Conservation (phyloP, 2,329 filamentous ascomycete genomes). For the Achaetomium macrosporum region DNA sequence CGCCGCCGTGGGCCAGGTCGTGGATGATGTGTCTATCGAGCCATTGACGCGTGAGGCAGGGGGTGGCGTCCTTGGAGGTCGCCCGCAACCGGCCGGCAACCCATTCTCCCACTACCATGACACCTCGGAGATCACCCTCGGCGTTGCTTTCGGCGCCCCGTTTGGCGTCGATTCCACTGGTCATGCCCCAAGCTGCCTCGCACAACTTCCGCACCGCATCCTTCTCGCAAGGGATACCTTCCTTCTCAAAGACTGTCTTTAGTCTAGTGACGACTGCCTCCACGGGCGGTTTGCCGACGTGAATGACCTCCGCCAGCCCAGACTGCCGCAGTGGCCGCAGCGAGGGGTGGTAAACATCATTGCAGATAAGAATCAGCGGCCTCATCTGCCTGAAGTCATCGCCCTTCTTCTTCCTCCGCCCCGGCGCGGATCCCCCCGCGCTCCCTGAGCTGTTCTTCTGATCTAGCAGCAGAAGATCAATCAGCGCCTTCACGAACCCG, state of each 20-base stretch:
- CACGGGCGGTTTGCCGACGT: slow-evolving; percentile 81
- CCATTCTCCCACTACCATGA: slow-evolving; percentile 86
- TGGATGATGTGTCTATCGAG: slow-evolving; percentile 65
- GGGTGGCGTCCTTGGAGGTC: slow-evolving; percentile 36
- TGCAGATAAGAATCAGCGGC: slow-evolving; percentile 90
- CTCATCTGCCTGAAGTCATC: slow-evolving; percentile 84
- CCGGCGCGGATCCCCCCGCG: slow-evolving; percentile 26
- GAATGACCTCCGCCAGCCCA: slow-evolving; percentile 78
- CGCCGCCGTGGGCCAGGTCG: slow-evolving; percentile 64
- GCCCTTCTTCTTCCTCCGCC: slow-evolving; percentile 62
- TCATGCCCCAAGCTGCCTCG: slow-evolving; percentile 77
- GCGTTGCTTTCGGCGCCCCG: slow-evolving; percentile 62
- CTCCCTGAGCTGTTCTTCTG: slow-evolving; percentile 62
- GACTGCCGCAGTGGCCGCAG: slow-evolving; percentile 82
- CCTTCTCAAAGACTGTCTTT: slow-evolving; percentile 78
- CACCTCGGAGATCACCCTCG: slow-evolving; percentile 68
- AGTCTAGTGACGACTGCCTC: slow-evolving; percentile 79
- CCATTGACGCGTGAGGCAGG: slow-evolving; percentile 65
- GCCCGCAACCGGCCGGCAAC: slow-evolving; percentile 65
- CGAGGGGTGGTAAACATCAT: slow-evolving; percentile 91
- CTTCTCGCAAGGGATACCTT: slow-evolving; percentile 80
- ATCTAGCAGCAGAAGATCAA: slow-evolving; percentile 81
- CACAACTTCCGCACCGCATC: slow-evolving; percentile 83
- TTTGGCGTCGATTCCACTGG: slow-evolving; percentile 62
- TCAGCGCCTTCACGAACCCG: slow-evolving; percentile 89